Percentiles rank a stretch among this genome's conserved stretches.
These are phyloP conservation scores for Ceratocystis alfenasii DNA, from an alignment of 2,329 filamentous ascomycete genomes.

Conservation along the genomic window DNA sequence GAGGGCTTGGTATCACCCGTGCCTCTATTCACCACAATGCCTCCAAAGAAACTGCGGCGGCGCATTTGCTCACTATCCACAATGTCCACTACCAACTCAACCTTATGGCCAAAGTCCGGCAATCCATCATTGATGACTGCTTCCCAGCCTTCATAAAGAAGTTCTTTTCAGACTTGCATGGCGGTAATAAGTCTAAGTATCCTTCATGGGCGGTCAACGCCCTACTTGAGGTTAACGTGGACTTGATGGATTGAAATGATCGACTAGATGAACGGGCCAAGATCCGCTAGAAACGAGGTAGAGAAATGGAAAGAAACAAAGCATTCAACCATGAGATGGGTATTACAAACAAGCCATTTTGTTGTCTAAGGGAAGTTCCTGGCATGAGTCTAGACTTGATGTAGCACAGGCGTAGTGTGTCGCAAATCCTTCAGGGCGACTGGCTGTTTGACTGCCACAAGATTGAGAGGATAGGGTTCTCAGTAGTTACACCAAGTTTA, in stretches of 20 bases:
- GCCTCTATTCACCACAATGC: conserved; percentile 87
- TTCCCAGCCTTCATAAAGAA: conserved; percentile 66
- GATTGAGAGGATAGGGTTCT: background rate
- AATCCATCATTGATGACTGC: conserved; percentile 67
- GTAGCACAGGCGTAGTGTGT: background rate
- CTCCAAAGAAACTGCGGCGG: conserved; percentile 88
- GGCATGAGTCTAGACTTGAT: background rate
- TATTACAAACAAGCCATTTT: background rate
- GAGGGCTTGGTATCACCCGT: conserved; percentile 68
- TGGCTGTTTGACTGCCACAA: background rate
- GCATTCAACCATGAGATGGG: background rate
- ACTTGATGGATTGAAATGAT: conserved; percentile 40
- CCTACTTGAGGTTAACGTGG: conserved; percentile 65
- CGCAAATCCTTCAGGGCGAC: background rate
- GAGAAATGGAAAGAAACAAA: background rate
- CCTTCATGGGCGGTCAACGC: conserved; percentile 79
- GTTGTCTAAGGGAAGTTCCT: background rate
- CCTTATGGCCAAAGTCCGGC: conserved; percentile 63
- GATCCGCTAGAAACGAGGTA: background rate
- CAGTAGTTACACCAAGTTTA: background rate
- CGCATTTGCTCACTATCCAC: conserved; percentile 75
- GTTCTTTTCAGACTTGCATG: conserved; percentile 68
- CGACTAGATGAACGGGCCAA: background rate
- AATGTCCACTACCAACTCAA: conserved; percentile 88
- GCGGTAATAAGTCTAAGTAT: conserved; percentile 45